phyloP scores from a whole-genome alignment of 306 rosid species.

The Vicia sativa region DNA sequence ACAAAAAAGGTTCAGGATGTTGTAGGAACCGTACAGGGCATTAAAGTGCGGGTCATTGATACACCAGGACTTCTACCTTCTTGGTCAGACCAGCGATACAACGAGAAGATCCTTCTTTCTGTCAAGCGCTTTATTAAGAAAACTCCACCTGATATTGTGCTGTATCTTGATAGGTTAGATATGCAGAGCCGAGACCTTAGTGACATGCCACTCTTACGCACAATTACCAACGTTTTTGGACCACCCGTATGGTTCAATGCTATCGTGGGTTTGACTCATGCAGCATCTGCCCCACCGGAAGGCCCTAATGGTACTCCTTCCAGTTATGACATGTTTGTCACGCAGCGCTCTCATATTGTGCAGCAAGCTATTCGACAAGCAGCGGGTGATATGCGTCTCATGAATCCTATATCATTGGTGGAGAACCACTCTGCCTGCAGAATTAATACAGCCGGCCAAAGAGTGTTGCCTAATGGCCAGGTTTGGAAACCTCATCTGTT shows the following conservation, averaged over 20 bases:
- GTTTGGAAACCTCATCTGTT: conserved; percentile 97
- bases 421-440: conserved; percentile 97
- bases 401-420: conserved; percentile 95
- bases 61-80: conserved; percentile 96
- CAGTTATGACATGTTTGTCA: conserved; percentile 93
- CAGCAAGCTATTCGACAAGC: conserved; percentile 99
- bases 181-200: conserved; percentile 90
- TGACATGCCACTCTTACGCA: conserved; percentile 91
- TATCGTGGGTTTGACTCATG: conserved; percentile 93
- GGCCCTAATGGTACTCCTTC: conserved; percentile 94
- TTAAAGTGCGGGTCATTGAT: conserved; percentile 90
- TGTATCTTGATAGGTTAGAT: conserved; percentile 94
- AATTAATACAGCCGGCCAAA: conserved; percentile 91
- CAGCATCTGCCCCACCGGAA: conserved; percentile 99
- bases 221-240: conserved; percentile 87
- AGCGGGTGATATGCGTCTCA: conserved; percentile 98
- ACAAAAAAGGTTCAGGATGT: conserved; percentile 98
- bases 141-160: conserved; percentile 93
- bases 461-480: conserved; percentile 99
- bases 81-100: conserved; percentile 81
- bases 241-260: conserved; percentile 98
- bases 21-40: conserved; percentile 95
- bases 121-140: conserved; percentile 80
- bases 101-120: conserved; percentile 85
- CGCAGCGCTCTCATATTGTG: conserved; percentile 94